Evolutionary conservation across 2,329 filamentous ascomycete genomes (phyloP).

Genomic region (Zymoseptoria brevis): DNA sequence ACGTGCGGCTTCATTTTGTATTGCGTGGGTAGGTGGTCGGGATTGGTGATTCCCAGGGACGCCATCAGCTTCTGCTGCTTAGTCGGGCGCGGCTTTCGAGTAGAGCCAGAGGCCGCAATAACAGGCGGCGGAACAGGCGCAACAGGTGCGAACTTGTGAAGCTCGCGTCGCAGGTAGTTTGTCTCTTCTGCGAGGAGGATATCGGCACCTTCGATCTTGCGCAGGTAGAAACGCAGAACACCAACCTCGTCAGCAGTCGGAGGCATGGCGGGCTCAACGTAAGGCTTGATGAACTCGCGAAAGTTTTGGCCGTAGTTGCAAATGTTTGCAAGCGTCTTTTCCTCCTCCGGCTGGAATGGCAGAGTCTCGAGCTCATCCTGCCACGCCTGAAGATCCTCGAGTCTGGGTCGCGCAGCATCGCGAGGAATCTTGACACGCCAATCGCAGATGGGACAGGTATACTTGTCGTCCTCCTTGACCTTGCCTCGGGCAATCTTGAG

Average conservation of each 20-base stretch:
- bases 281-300: slow-evolving; percentile 69
- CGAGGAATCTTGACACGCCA: slow-evolving; percentile 95
- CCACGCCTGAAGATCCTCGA: slow-evolving; percentile 80
- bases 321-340: slow-evolving; percentile 76
- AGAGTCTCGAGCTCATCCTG: slow-evolving; percentile 65
- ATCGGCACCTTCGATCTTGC: slow-evolving; percentile 95
- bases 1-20: slow-evolving; percentile 70
- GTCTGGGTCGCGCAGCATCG: slow-evolving; percentile 87
- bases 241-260: slow-evolving; percentile 79
- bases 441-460: slow-evolving; percentile 96
- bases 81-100: slow-evolving; percentile 88
- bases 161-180: slow-evolving; percentile 93
- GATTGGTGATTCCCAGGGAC: slow-evolving; percentile 79
- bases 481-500: slow-evolving; percentile 96
- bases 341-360: slow-evolving; percentile 94
- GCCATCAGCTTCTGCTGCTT: slow-evolving; percentile 94
- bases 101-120: slow-evolving; percentile 79
- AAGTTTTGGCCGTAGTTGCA: slow-evolving; percentile 79
- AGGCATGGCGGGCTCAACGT: slow-evolving; percentile 67
- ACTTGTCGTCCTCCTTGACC: slow-evolving; percentile 96
- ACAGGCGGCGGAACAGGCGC: slow-evolving; percentile 79
- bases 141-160: slow-evolving; percentile 91
- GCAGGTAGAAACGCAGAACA: slow-evolving; percentile 86
- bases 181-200: slow-evolving; percentile 86
- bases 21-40: slow-evolving; percentile 79